Base-by-base conservation (phyloP, 139 green algal genomes). In the Desmodesmus armatus region DNA sequence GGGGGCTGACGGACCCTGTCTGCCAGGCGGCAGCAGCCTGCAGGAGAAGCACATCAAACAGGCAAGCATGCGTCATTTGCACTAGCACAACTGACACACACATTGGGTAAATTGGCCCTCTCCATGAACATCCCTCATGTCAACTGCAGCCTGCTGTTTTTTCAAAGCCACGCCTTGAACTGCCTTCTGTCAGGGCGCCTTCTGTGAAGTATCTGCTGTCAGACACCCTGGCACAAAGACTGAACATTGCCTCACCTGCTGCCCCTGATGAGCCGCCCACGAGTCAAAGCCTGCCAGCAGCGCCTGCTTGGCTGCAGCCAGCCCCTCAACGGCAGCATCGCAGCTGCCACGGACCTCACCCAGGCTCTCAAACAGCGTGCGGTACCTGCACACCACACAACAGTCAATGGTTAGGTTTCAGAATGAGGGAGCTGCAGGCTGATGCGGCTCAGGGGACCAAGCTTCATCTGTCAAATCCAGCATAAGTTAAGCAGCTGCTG, bases 221-320 rank as follows among this genome's bases (percentile, higher is more conserved):
- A 75, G 60, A 23, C 63, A 9, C 65, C 78, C n/a, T n/a, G n/a
- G n/a, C n/a, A n/a, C n/a, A n/a, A n/a, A n/a, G n/a, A n/a, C n/a
- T n/a, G n/a, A n/a, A n/a, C n/a, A n/a, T n/a, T n/a, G n/a, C n/a
- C n/a, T n/a, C 19, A 43, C 13, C 39, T 47, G 58, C 39, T 73
- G 60, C 2, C 19, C 66, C n/a, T 88, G 79, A 82, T 78, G 51
- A 2, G 69, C 80, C 43, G 88, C 85, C 91, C 91, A 95, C 17
- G 39, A 63, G 33, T 94, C 82, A 65, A 96, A 96, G n/a, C 83
- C 90, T 33, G 88, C 82, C 31, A 96, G 83, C 29, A 96, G 89
- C 29, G 63, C 83, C 65, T 88, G 76, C 65, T 91, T 89, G 17
- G 90, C 89, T 44, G 91, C 86, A 6, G 88, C 90, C 43, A 88